Conservation (phyloP, 2,329 filamentous ascomycete genomes). For the Penicillium sp. region DNA sequence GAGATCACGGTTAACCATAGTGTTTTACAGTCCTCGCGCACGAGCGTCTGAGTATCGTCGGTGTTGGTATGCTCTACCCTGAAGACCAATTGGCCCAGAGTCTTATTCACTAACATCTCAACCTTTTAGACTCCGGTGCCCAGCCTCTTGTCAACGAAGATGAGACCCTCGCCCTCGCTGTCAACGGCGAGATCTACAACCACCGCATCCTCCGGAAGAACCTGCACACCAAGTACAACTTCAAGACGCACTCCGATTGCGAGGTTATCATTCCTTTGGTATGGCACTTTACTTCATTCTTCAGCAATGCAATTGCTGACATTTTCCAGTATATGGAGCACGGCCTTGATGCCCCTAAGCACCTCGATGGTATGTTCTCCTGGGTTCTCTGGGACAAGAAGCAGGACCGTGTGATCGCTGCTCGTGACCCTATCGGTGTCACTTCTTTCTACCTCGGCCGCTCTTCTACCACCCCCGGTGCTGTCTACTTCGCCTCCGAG, state of each 20-base stretch:
- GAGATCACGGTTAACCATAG: slow-evolving; percentile 21
- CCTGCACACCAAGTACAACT: slow-evolving; percentile 79
- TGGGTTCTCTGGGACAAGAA: slow-evolving; percentile 97
- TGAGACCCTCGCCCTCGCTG: slow-evolving; percentile 79
- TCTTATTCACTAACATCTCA: slow-evolving; percentile 11
- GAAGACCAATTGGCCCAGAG: slow-evolving; percentile 5
- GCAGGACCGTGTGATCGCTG: slow-evolving; percentile 85
- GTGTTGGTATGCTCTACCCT: slow-evolving; percentile 64
- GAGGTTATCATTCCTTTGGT: slow-evolving; percentile 98
- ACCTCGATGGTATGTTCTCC: slow-evolving; percentile 99
- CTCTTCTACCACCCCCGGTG: slow-evolving; percentile 72
- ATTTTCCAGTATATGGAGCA: slow-evolving; percentile 74
- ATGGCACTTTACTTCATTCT: slow-evolving; percentile 35
- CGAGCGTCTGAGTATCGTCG: slow-evolving; percentile 95
- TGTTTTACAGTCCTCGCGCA: slow-evolving; percentile 73
- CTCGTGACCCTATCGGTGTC: slow-evolving; percentile 92
- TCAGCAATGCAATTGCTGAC: slow-evolving; percentile 14
- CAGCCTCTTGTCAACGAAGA: slow-evolving; percentile 94
- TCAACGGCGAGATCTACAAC: slow-evolving; percentile 99
- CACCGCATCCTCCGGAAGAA: slow-evolving; percentile 89
- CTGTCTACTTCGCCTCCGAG: slow-evolving; percentile 95
- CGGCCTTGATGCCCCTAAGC: slow-evolving; percentile 84
- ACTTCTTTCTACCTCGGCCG: slow-evolving; percentile 97
- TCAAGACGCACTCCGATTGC: slow-evolving; percentile 98
- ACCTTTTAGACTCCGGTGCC: slow-evolving; percentile 73